Percentiles rank a stretch among this genome's conserved stretches.
Conservation (phyloP, 805 yeast species). For the Yarrowia sp. region DNA sequence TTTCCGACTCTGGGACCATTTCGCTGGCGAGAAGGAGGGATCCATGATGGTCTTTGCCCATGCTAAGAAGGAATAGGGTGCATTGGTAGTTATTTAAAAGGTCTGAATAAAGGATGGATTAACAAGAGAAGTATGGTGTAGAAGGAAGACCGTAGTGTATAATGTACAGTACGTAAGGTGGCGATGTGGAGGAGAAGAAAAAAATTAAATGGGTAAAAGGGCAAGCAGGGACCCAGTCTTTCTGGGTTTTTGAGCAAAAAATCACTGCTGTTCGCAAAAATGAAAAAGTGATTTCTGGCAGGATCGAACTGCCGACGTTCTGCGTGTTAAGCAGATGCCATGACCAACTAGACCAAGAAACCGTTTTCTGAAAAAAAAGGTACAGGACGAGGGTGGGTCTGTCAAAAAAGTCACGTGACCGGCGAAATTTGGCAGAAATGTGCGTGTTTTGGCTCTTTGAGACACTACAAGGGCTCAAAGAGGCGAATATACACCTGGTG, state of each 20-base stretch:
- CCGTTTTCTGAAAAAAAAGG: not conserved
- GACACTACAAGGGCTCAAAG: too few relatives aligned
- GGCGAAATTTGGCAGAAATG: not conserved
- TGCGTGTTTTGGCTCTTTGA: too few relatives aligned
- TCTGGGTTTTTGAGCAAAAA: too few relatives aligned
- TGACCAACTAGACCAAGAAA: slow-evolving; percentile 93
- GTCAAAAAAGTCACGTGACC: slow-evolving; percentile 14
- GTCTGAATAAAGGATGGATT: not conserved
- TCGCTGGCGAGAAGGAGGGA: slow-evolving; percentile 41
- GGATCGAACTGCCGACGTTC: slow-evolving; percentile 99
- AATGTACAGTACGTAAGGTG: too few relatives aligned
- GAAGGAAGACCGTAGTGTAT: too few relatives aligned
- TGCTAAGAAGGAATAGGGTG: slow-evolving; percentile 33
- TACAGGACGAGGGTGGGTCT: not conserved
- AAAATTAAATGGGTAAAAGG: too few relatives aligned
- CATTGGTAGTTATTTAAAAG: slow-evolving; percentile 26
- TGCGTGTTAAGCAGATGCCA: slow-evolving; percentile 99
- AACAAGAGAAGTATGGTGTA: too few relatives aligned
- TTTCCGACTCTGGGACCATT: slow-evolving; percentile 43
- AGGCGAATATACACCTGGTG: too few relatives aligned
- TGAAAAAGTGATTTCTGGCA: slow-evolving; percentile 52
- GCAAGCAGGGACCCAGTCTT: too few relatives aligned
- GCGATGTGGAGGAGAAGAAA: too few relatives aligned
- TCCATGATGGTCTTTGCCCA: slow-evolving; percentile 39
- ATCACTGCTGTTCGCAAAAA: not conserved